Percentiles rank a stretch among this genome's conserved stretches.
These are phyloP conservation scores for Diospyros lotus DNA, from an alignment of 148 eudicot genomes.

Conservation along the genomic window DNA sequence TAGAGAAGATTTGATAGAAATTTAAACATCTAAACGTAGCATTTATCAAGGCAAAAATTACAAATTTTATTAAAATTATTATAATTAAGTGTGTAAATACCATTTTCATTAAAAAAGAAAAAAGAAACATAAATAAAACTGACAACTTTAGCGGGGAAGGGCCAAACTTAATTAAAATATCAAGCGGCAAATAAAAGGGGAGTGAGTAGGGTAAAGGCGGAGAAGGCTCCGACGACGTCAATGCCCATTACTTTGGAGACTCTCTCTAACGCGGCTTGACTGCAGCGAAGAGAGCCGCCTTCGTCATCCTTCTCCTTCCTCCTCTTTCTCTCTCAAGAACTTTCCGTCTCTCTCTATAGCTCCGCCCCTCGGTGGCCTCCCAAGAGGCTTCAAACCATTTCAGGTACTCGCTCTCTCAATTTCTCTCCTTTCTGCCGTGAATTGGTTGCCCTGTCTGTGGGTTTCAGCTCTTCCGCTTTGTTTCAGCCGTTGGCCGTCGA, in stretches of 20 bases:
- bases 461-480: slow-evolving; percentile 1
- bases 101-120: too few relatives aligned
- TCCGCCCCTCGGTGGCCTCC: background rate
- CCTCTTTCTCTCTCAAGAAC: background rate
- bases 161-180: too few relatives aligned
- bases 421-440: background rate
- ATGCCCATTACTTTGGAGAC: background rate
- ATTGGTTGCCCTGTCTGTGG: background rate
- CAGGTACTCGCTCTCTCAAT: slow-evolving; percentile 2
- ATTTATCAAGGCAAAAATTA: too few relatives aligned
- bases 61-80: too few relatives aligned
- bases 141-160: too few relatives aligned
- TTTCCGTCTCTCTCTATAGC: background rate
- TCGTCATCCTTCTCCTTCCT: slow-evolving; percentile 1
- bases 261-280: background rate
- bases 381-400: background rate
- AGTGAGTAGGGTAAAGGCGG: too few relatives aligned
- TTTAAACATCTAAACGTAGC: too few relatives aligned
- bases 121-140: too few relatives aligned
- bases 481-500: slow-evolving; percentile 6
- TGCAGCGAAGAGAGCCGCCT: slow-evolving; percentile 17
- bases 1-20: too few relatives aligned
- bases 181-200: too few relatives aligned
- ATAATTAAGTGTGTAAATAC: too few relatives aligned
- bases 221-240: too few relatives aligned